Evolutionary conservation across 208 protist genomes (phyloP).

Genomic region (Giardia duodenalis): DNA sequence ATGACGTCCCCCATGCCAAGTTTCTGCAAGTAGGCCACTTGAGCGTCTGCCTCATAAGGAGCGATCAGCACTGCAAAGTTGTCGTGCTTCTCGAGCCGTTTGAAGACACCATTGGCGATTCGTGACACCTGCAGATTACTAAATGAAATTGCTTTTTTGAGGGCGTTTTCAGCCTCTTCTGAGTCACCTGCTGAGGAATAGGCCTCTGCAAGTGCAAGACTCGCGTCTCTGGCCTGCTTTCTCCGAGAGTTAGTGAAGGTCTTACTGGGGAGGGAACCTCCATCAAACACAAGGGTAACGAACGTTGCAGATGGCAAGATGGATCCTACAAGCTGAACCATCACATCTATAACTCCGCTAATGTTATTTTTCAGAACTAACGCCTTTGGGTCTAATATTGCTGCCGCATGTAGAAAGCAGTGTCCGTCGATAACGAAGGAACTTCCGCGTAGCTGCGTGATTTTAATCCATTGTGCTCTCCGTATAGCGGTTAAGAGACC

Average conservation of each 20-base stretch:
- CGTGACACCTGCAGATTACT: background rate
- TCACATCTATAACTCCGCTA: background rate
- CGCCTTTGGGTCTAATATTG: background rate
- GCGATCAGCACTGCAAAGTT: background rate
- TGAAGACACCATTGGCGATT: background rate
- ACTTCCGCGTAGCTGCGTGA: background rate
- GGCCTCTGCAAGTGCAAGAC: background rate
- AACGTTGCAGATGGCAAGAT: background rate
- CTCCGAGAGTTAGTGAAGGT: background rate
- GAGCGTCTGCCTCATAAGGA: conserved; percentile 20
- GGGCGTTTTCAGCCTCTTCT: background rate
- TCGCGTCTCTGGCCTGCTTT: background rate
- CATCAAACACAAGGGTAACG: conserved; percentile 21
- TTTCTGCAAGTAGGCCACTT: conserved; percentile 18
- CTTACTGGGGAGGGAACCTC: conserved; percentile 8
- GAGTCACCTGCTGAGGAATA: background rate
- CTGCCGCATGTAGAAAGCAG: background rate
- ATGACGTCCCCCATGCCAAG: conserved; percentile 1
- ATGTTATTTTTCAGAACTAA: background rate
- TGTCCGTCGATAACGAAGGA: conserved; percentile 19
- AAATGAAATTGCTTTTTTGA: background rate
- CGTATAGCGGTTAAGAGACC: background rate
- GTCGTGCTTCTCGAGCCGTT: background rate
- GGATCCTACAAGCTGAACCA: background rate
- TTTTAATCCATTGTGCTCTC: background rate